These are phyloP conservation scores for Candida ponderosae DNA, from an alignment of 805 yeast species.

Conservation along the genomic window DNA sequence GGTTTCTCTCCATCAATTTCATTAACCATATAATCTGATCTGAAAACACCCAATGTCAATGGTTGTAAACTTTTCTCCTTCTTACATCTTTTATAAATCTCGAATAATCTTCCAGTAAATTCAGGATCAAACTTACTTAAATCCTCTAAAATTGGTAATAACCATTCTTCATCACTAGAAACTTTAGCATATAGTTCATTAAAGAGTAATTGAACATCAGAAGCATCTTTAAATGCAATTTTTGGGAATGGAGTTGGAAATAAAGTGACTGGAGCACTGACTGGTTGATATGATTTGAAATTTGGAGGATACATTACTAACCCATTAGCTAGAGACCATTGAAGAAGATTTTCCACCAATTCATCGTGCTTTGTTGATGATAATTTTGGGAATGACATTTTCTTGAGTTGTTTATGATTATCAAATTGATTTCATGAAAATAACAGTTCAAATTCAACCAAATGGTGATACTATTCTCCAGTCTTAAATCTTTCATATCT, in stretches of 20 bases:
- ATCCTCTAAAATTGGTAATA: conserved; percentile 44
- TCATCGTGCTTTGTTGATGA: conserved; percentile 18
- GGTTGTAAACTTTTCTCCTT: conserved; percentile 50
- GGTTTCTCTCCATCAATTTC: conserved; percentile 30
- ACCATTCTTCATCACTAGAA: conserved; percentile 54
- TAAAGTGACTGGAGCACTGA: conserved; percentile 79
- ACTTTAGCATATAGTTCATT: conserved; percentile 70
- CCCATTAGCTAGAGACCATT: conserved; percentile 78
- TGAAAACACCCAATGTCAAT: conserved; percentile 72
- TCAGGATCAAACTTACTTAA: conserved; percentile 56
- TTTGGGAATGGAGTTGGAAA: conserved; percentile 87
- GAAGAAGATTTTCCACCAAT: conserved; percentile 43
- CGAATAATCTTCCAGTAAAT: conserved; percentile 77
- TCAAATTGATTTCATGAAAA: background rate
- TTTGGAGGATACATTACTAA: conserved; percentile 71
- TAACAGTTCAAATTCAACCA: background rate
- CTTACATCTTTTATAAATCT: conserved; percentile 43
- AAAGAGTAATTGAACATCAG: conserved; percentile 56
- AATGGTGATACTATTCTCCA: background rate
- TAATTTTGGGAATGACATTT: conserved; percentile 19
- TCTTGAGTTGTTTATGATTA: background rate
- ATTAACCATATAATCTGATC: conserved; percentile 84
- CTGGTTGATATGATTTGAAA: conserved; percentile 34
- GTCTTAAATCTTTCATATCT: too few relatives aligned
- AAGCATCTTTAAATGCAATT: conserved; percentile 56